Conservation (phyloP, 768 basidiomycete genomes). For the Panaeolus papilionaceus region DNA sequence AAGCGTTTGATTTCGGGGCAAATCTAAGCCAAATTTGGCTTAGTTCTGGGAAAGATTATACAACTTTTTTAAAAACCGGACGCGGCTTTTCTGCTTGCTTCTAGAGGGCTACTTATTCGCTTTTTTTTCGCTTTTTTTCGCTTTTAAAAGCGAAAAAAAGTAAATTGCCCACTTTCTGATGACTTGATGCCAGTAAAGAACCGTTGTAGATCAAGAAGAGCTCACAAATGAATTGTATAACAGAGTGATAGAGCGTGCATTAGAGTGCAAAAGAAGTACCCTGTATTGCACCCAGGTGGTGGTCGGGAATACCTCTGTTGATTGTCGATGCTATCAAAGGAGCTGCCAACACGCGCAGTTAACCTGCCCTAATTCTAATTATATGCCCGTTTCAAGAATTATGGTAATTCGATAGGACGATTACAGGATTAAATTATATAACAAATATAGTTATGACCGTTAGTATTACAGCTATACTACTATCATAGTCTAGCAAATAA, state of each 20-base stretch:
- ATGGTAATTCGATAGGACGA: not conserved
- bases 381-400: not conserved
- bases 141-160: too few species aligned
- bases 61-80: too few species aligned
- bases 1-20: too few species aligned
- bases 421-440: too few species aligned
- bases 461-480: not conserved
- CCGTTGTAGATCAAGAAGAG: not conserved
- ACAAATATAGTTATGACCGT: not conserved
- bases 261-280: constrained; percentile 2
- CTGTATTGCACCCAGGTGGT: not conserved
- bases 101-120: too few species aligned
- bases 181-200: too few species aligned
- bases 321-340: constrained; percentile 2
- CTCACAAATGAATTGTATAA: not conserved
- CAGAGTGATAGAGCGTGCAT: not conserved
- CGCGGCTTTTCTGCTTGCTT: too few species aligned
- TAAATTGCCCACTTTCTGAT: too few species aligned
- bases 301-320: constrained; percentile 11
- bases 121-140: too few species aligned
- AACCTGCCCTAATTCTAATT: not conserved
- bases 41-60: too few species aligned
- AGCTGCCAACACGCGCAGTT: not conserved
- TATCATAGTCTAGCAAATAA: not conserved
- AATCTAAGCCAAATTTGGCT: too few species aligned